Conservation (phyloP, 1,139 yeast genomes). For the Kodamaea anthophila region DNA sequence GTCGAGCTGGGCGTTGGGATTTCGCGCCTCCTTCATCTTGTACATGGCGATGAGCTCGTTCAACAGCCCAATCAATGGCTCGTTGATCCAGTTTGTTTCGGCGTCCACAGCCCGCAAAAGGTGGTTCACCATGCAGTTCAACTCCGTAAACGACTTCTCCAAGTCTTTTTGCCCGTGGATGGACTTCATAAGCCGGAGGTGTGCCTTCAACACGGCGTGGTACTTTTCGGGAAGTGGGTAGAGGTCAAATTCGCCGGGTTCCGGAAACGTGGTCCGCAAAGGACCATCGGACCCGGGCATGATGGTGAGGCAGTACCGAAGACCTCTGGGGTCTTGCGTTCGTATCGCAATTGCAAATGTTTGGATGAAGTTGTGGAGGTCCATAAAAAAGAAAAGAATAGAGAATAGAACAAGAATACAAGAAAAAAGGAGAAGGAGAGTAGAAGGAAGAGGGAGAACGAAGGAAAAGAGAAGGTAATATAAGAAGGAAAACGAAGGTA, state of each 20-base stretch:
- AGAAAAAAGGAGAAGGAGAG: no score
- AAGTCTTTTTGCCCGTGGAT: slow-evolving; percentile 33
- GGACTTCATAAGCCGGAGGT: slow-evolving; percentile 34
- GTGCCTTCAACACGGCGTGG: slow-evolving; percentile 24
- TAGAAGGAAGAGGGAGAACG: no score
- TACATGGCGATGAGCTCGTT: slow-evolving; percentile 49
- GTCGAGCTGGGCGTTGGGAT: slow-evolving; percentile 20
- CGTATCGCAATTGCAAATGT: slow-evolving; percentile 15
- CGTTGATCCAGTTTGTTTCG: slow-evolving; percentile 63
- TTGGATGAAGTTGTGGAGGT: slow-evolving; percentile 15
- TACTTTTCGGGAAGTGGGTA: slow-evolving; percentile 33
- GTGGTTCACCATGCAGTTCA: slow-evolving; percentile 38
- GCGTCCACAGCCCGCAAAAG: slow-evolving; percentile 58
- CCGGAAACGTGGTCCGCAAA: slow-evolving; percentile 23
- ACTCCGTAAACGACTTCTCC: slow-evolving; percentile 31
- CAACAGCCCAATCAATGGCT: slow-evolving; percentile 49
- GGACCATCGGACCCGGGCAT: slow-evolving; percentile 29
- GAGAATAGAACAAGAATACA: no score
- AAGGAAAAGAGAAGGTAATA: no score
- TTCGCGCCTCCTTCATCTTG: slow-evolving; percentile 24
- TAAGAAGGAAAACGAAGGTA: no score
- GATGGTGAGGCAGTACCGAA: slow-evolving; percentile 26
- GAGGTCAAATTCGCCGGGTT: slow-evolving; percentile 38
- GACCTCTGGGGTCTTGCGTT: slow-evolving; percentile 15
- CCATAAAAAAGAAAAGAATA: no score